Conservation (phyloP, 306 rosid species). For the Notholithocarpus densiflorus region DNA sequence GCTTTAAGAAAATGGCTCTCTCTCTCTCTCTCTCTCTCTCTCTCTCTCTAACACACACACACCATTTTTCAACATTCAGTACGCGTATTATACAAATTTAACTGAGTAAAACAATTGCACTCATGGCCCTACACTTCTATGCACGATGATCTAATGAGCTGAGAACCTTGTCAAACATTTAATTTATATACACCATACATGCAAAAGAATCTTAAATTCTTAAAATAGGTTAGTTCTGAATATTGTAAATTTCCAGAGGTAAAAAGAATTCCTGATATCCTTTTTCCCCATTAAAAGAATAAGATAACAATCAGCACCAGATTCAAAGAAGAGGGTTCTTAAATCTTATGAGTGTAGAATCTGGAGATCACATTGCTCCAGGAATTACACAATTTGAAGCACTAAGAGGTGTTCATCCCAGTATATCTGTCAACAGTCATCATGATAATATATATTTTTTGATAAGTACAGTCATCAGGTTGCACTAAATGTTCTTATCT, state of each 20-base stretch:
- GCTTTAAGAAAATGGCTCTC: too few species aligned
- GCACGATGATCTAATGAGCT: not conserved
- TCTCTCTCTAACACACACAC: too few species aligned
- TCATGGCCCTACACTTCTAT: not conserved
- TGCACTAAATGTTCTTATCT: not conserved
- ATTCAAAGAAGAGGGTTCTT: not conserved
- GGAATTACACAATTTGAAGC: not conserved
- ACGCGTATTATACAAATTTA: not conserved
- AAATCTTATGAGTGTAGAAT: not conserved
- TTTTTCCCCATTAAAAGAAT: not conserved
- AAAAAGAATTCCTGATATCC: not conserved
- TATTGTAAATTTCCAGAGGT: not conserved
- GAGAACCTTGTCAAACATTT: not conserved
- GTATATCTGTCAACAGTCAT: not conserved
- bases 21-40: too few species aligned
- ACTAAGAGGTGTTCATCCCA: not conserved
- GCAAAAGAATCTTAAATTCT: not conserved
- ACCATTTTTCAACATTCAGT: not conserved
- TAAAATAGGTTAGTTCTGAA: not conserved
- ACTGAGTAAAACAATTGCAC: not conserved
- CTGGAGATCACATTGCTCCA: not conserved
- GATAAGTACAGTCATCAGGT: not conserved
- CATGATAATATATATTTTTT: not conserved
- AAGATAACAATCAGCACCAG: not conserved
- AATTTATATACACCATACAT: not conserved